Percentiles rank a stretch among this genome's conserved stretches.
These are phyloP conservation scores for Candida jianshihensis DNA, from an alignment of 805 yeast genomes.

Conservation along the genomic window DNA sequence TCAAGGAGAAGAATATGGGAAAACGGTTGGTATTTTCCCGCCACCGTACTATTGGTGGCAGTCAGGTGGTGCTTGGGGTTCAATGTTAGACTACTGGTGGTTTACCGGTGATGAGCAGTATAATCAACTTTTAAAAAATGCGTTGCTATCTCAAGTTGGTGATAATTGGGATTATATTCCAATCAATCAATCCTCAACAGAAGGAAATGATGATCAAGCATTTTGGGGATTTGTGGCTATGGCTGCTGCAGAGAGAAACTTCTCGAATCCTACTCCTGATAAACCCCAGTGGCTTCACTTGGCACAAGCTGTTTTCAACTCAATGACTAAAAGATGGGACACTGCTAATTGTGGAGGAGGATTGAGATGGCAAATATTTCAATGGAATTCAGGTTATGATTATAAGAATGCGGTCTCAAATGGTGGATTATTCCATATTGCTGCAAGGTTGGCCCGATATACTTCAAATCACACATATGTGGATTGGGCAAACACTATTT, in stretches of 20 bases:
- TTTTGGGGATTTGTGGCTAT: constrained; percentile 94
- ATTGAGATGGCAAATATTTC: constrained; percentile 90
- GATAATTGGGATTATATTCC: constrained; percentile 77
- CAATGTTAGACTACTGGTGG: constrained; percentile 70
- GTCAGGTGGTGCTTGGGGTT: constrained; percentile 95
- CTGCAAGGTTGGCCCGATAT: constrained; percentile 80
- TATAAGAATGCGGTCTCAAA: constrained; percentile 90
- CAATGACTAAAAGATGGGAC: constrained; percentile 92
- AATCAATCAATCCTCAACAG: constrained; percentile 79
- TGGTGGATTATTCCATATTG: constrained; percentile 82
- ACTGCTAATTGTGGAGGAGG: constrained; percentile 81
- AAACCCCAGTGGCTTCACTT: constrained; percentile 74
- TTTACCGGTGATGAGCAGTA: constrained; percentile 67
- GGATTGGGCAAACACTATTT: constrained; percentile 67
- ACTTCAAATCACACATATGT: constrained; percentile 68
- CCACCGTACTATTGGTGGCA: constrained; percentile 98
- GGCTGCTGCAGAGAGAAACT: constrained; percentile 87
- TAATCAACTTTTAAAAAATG: constrained; percentile 47
- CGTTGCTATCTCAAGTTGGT: constrained; percentile 70
- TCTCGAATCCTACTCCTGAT: constrained; percentile 55
- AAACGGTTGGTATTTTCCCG: constrained; percentile 80
- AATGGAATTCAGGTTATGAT: constrained; percentile 91
- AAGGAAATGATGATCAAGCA: constrained; percentile 97
- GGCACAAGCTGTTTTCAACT: constrained; percentile 85
- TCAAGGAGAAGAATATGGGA: constrained; percentile 60